Evolutionary conservation across 2,329 filamentous ascomycete species (phyloP).

Genomic region (Sporothrix globosa): DNA sequence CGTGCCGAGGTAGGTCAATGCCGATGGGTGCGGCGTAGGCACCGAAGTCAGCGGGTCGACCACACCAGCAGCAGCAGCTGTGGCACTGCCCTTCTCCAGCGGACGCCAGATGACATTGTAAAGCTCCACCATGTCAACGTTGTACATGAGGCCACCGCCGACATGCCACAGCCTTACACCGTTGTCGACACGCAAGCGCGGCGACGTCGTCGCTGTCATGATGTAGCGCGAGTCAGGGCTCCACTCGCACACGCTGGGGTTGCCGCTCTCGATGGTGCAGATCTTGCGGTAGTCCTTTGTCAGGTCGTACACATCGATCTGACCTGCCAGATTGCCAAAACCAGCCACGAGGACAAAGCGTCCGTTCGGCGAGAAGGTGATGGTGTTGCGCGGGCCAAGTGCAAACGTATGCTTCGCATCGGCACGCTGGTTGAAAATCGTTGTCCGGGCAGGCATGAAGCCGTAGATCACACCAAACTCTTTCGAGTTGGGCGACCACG

Average conservation of each 20-base stretch:
- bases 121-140: constrained; percentile 90
- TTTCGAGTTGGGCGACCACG: constrained; percentile 97
- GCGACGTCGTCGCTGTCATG: constrained; percentile 96
- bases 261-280: constrained; percentile 90
- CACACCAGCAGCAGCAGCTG: constrained; percentile 48
- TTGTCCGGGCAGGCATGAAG: constrained; percentile 98
- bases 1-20: constrained; percentile 76
- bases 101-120: constrained; percentile 92
- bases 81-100: constrained; percentile 44
- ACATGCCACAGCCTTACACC: constrained; percentile 96
- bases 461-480: constrained; percentile 98
- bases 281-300: constrained; percentile 93
- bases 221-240: constrained; percentile 94
- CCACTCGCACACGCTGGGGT: constrained; percentile 96
- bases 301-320: constrained; percentile 97
- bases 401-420: constrained; percentile 83
- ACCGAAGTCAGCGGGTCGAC: constrained; percentile 74
- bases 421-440: constrained; percentile 92
- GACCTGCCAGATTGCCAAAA: constrained; percentile 94
- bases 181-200: constrained; percentile 93
- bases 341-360: constrained; percentile 92
- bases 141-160: constrained; percentile 86
- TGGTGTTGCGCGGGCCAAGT: constrained; percentile 88
- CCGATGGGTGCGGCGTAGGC: constrained; percentile 80
- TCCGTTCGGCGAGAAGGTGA: constrained; percentile 89